Percentiles rank a stretch among this genome's conserved stretches.
phyloP scores from a whole-genome alignment of 1,139 yeast genomes.

The Candida tetrigidarum region DNA sequence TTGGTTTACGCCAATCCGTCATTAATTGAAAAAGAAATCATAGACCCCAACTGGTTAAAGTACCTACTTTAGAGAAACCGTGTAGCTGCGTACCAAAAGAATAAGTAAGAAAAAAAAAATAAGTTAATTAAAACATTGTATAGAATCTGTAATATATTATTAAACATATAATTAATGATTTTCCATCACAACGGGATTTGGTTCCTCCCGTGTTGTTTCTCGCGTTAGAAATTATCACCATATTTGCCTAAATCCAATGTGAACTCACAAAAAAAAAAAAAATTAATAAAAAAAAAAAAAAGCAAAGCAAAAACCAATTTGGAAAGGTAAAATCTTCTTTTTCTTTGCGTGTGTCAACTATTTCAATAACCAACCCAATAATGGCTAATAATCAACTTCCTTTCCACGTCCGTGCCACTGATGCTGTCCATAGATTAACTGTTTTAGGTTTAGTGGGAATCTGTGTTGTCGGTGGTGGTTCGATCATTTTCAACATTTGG shows the following conservation, averaged over 20 bases:
- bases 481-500: conserved; percentile 65
- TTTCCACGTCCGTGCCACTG: conserved; percentile 62
- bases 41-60: conserved; percentile 43
- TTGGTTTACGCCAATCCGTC: conserved; percentile 47
- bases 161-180: background rate
- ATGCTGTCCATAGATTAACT: conserved; percentile 80
- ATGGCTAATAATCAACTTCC: conserved; percentile 42
- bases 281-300: background rate
- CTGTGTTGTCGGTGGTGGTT: conserved; percentile 54
- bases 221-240: no score
- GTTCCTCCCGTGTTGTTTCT: background rate
- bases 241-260: background rate
- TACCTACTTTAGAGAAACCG: conserved; percentile 34
- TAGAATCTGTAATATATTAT: conserved; percentile 5
- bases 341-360: background rate
- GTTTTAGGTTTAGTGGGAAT: conserved; percentile 77
- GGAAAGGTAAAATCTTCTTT: no score
- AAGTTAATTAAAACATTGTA: background rate
- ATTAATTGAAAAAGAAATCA: conserved; percentile 39
- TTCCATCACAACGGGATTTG: conserved; percentile 8
- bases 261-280: conserved; percentile 4
- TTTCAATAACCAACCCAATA: conserved; percentile 10
- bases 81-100: no score
- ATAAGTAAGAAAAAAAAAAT: no score
- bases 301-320: conserved; percentile 2